Evolutionary conservation across 192 early-diverging fungal genomes (phyloP).

Genomic region (Fimicolochytrium jonesii): DNA sequence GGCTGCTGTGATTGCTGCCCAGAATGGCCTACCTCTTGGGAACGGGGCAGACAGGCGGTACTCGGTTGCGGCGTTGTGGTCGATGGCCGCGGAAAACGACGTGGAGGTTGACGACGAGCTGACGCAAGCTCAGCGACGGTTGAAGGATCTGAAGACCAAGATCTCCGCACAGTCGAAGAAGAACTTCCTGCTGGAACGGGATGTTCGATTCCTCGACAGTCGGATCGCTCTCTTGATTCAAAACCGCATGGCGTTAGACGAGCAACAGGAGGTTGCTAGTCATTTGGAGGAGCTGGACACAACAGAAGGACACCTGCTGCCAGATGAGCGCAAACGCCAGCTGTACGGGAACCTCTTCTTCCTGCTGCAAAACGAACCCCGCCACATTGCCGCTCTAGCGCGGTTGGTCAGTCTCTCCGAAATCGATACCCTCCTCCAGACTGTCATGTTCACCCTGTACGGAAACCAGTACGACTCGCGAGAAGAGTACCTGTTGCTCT

Average conservation of each 20-base stretch:
- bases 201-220: constrained; percentile 87
- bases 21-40: constrained; percentile 39
- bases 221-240: constrained; percentile 89
- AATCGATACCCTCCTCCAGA: constrained; percentile 91
- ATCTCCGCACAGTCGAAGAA: constrained; percentile 94
- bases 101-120: constrained; percentile 91
- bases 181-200: constrained; percentile 90
- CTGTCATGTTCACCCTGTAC: constrained; percentile 94
- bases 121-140: constrained; percentile 76
- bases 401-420: constrained; percentile 80
- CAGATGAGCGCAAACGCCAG: constrained; percentile 73
- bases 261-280: constrained; percentile 74
- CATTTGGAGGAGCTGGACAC: constrained; percentile 64
- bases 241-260: constrained; percentile 88
- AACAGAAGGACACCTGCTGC: constrained; percentile 51
- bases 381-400: constrained; percentile 83
- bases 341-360: constrained; percentile 93
- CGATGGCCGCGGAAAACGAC: constrained; percentile 80
- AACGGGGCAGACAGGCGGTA: constrained; percentile 35
- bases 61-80: constrained; percentile 51
- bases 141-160: constrained; percentile 79
- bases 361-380: constrained; percentile 84
- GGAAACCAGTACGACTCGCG: constrained; percentile 95
- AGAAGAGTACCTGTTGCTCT: constrained; percentile 91
- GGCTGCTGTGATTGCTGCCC: constrained; percentile 42